phyloP scores from a whole-genome alignment of 768 basidiomycete species.

The Boletus tylopilopsis region DNA sequence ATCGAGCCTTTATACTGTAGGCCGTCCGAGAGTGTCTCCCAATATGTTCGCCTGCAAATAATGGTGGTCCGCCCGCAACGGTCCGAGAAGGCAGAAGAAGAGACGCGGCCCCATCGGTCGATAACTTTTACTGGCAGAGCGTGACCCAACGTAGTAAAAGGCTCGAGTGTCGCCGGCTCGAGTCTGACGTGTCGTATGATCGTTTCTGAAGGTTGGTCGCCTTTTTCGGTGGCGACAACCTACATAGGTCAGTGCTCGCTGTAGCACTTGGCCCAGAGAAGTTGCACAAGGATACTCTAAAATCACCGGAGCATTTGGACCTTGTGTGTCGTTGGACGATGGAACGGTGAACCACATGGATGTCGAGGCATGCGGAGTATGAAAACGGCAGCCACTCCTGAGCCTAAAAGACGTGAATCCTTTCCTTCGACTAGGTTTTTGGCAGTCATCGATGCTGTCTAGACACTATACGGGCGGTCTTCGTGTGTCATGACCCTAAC shows the following conservation, averaged over 20 bases:
- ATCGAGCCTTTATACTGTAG: conserved; percentile 13
- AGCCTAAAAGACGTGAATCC: neutral
- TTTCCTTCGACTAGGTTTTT: too few relatives aligned
- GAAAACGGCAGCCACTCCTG: neutral
- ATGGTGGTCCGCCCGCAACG: neutral
- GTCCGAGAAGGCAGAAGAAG: neutral
- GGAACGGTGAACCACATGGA: too few relatives aligned
- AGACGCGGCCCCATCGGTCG: conserved; percentile 7
- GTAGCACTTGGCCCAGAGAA: neutral
- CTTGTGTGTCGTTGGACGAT: too few relatives aligned
- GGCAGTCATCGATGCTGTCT: too few relatives aligned
- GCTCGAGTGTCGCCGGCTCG: neutral
- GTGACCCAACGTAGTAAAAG: neutral
- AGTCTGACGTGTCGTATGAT: neutral
- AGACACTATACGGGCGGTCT: too few relatives aligned
- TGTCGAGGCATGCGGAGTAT: too few relatives aligned
- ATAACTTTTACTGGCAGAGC: neutral
- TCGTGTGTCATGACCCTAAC: too few relatives aligned
- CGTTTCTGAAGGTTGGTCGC: neutral
- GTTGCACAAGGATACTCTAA: neutral
- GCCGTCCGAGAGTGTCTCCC: too few relatives aligned
- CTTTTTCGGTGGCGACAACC: neutral
- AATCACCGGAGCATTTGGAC: too few relatives aligned
- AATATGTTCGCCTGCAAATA: neutral
- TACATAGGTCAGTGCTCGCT: neutral